phyloP scores from a whole-genome alignment of 345 rosid species.

The Limnanthes douglasii region DNA sequence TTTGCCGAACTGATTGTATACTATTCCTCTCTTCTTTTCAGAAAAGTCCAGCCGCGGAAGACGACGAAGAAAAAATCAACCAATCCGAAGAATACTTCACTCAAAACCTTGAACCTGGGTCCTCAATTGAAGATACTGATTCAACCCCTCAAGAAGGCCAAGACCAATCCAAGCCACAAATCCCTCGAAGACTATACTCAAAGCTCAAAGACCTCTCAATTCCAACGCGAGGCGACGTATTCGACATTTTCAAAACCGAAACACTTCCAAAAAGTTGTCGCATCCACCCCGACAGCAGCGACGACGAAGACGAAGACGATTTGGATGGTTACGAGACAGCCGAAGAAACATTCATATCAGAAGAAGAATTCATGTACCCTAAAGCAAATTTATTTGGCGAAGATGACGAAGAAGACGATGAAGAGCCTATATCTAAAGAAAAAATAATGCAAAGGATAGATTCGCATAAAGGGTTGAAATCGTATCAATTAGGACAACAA shows the following conservation, averaged over 20 bases:
- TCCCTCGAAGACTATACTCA: conserved; percentile 14
- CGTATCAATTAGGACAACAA: conserved; percentile 70
- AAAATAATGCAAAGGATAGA: conserved; percentile 61
- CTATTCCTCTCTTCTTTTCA: conserved; percentile 11
- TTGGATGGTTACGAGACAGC: conserved; percentile 69
- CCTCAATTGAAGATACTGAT: no score
- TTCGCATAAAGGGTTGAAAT: conserved; percentile 56
- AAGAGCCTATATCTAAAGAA: conserved; percentile 43
- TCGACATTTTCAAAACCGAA: conserved; percentile 11
- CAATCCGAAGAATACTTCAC: no score
- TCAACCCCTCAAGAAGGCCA: conserved; percentile 12
- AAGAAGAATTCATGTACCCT: conserved; percentile 52
- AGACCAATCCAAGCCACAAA: conserved; percentile 10
- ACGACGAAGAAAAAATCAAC: conserved; percentile 25
- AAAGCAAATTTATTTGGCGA: conserved; percentile 53
- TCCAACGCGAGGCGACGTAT: conserved; percentile 12
- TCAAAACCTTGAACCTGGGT: no score
- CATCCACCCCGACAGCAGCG: conserved; percentile 6
- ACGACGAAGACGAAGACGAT: conserved; percentile 3
- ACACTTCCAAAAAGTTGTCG: conserved; percentile 3
- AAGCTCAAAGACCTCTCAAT: conserved; percentile 25
- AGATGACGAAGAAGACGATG: conserved; percentile 32
- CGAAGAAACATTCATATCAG: conserved; percentile 45
- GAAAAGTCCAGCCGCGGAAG: conserved; percentile 55
- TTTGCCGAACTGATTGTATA: conserved; percentile 2